phyloP scores from a whole-genome alignment of 2,329 filamentous ascomycete species.

The Ampelomyces quisqualis region DNA sequence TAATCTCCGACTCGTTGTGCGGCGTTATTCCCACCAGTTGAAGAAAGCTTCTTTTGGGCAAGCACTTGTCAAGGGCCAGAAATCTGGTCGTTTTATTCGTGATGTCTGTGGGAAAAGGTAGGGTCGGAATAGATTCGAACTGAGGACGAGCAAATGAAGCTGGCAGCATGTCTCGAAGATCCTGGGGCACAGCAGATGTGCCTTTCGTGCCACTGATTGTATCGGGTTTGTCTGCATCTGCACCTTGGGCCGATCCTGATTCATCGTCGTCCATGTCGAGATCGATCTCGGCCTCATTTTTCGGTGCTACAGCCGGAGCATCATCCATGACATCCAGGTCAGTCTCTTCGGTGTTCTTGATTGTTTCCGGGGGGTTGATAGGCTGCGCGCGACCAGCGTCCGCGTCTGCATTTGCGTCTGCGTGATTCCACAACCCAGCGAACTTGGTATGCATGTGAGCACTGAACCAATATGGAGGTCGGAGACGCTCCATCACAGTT shows the following conservation, averaged over 20 bases:
- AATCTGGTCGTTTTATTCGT: conserved; percentile 80
- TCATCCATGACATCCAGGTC: conserved; percentile 59
- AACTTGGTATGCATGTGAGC: conserved; percentile 93
- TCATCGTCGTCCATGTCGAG: conserved; percentile 43
- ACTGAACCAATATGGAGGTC: conserved; percentile 83
- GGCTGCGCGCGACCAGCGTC: not conserved
- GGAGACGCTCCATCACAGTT: conserved; percentile 75
- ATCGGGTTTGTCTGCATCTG: conserved; percentile 12
- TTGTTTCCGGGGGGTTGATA: conserved; percentile 11
- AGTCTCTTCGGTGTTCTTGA: conserved; percentile 60
- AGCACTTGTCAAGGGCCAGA: conserved; percentile 87
- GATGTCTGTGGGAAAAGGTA: conserved; percentile 68
- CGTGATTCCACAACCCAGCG: conserved; percentile 60
- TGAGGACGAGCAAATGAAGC: conserved; percentile 63
- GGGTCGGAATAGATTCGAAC: conserved; percentile 25
- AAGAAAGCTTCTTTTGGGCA: conserved; percentile 76
- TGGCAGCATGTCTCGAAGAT: conserved; percentile 72
- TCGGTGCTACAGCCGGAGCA: conserved; percentile 26
- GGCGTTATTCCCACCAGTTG: conserved; percentile 65
- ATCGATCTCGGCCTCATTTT: conserved; percentile 42
- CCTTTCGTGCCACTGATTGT: conserved; percentile 1
- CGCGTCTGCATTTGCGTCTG: conserved; percentile 27
- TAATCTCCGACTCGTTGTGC: conserved; percentile 24
- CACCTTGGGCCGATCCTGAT: conserved; percentile 8
- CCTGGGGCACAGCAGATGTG: conserved; percentile 55